phyloP scores from a whole-genome alignment of 1,139 yeast species.

The Saccharomycopsis hybrid region DNA sequence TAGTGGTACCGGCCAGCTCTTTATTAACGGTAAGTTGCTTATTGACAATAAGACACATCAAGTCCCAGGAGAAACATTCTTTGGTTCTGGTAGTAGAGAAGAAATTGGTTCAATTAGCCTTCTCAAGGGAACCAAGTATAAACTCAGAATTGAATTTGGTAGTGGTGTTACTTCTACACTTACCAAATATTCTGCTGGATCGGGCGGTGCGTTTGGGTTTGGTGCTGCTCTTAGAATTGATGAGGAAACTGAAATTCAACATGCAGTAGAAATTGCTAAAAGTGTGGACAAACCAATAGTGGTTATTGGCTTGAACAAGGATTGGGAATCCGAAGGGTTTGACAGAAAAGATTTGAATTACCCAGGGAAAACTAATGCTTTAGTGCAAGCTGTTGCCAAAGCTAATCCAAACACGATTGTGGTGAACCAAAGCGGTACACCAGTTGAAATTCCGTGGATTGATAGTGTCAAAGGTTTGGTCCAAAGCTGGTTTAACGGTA shows the following conservation, averaged over 20 bases:
- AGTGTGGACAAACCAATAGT: slow-evolving; percentile 30
- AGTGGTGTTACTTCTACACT: slow-evolving; percentile 20
- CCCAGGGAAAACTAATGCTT: slow-evolving; percentile 38
- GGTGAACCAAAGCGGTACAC: slow-evolving; percentile 52
- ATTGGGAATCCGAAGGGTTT: slow-evolving; percentile 34
- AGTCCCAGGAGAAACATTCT: slow-evolving; percentile 22
- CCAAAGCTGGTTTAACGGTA: too few relatives aligned
- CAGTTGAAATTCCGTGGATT: slow-evolving; percentile 33
- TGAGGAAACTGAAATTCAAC: slow-evolving; percentile 23
- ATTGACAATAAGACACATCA: slow-evolving; percentile 24
- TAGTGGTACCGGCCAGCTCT: slow-evolving; percentile 24
- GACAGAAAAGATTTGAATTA: slow-evolving; percentile 32
- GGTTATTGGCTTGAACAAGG: slow-evolving; percentile 30
- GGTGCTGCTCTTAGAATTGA: slow-evolving; percentile 23
- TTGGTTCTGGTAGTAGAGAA: slow-evolving; percentile 24
- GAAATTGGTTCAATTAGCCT: slow-evolving; percentile 16
- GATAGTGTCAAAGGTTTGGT: too few relatives aligned
- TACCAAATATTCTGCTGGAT: slow-evolving; percentile 11
- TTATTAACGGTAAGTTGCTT: slow-evolving; percentile 23
- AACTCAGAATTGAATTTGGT: slow-evolving; percentile 23
- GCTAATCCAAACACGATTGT: slow-evolving; percentile 47
- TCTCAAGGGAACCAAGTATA: slow-evolving; percentile 22
- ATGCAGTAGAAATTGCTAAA: slow-evolving; percentile 29
- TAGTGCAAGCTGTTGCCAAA: slow-evolving; percentile 36
- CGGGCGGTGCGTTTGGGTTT: slow-evolving; percentile 23